phyloP scores from a whole-genome alignment of 164 flowering plant species.

The Annona cherimola region DNA sequence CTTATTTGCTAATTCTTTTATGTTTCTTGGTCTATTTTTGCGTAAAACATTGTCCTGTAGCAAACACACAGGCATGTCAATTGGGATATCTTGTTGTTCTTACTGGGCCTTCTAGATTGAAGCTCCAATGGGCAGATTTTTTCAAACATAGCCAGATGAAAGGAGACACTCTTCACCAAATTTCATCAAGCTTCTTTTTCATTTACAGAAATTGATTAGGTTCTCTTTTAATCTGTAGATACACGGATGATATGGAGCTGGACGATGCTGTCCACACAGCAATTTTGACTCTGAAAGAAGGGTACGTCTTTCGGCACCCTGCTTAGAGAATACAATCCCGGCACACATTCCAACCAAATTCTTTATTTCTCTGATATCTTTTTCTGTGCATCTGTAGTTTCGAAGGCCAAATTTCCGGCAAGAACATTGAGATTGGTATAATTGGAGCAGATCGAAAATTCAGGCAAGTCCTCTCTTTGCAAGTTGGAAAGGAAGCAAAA shows the following conservation, averaged over 20 bases:
- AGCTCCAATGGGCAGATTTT: background rate
- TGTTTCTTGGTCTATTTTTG: background rate
- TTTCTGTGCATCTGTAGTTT: constrained; percentile 41
- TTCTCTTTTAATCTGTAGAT: constrained; percentile 32
- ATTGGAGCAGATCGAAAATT: constrained; percentile 71
- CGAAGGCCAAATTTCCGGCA: constrained; percentile 94
- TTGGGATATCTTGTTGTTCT: too few species aligned
- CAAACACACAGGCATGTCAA: background rate
- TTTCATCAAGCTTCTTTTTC: background rate
- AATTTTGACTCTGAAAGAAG: constrained; percentile 93
- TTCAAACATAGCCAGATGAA: background rate
- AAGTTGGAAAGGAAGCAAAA: background rate
- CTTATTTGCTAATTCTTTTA: background rate
- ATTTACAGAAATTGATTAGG: background rate
- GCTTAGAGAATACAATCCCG: background rate
- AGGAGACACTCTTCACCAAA: too few species aligned
- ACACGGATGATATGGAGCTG: constrained; percentile 97
- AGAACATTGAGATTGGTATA: constrained; percentile 94
- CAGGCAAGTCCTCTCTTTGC: constrained; percentile 41
- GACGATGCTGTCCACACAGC: constrained; percentile 99
- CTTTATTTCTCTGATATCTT: background rate
- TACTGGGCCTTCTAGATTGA: background rate
- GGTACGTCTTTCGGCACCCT: constrained; percentile 35
- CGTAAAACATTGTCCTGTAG: background rate
- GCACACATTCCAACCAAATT: background rate